phyloP scores from a whole-genome alignment of 2,329 filamentous ascomycete species.

The Pseudogymnoascus sp. region DNA sequence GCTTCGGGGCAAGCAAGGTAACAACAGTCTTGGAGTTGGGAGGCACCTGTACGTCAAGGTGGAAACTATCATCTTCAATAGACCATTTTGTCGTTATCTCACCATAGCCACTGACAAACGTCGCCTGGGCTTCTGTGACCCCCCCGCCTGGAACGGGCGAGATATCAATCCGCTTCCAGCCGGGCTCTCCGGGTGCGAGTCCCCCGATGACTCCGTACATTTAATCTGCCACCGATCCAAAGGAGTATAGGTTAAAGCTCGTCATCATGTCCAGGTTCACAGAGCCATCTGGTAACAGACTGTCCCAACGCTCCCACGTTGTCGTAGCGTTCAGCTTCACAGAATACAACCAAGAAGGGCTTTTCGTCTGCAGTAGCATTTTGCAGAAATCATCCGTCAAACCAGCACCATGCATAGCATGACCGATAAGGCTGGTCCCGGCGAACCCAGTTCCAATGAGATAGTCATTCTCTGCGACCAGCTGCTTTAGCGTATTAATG shows the following conservation, averaged over 20 bases:
- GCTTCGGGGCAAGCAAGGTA: neutral
- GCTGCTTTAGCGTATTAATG: constrained; percentile 11
- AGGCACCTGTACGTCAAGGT: constrained; percentile 19
- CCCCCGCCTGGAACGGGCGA: neutral
- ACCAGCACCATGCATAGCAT: neutral
- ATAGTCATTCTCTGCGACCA: neutral
- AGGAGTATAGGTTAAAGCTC: constrained; percentile 32
- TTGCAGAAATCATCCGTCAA: constrained; percentile 20
- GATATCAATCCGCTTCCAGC: constrained; percentile 21
- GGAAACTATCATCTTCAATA: neutral
- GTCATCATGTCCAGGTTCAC: constrained; percentile 33
- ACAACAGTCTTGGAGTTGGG: constrained; percentile 22
- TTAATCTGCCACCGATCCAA: constrained; percentile 32
- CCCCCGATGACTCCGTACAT: constrained; percentile 30
- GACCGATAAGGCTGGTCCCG: constrained; percentile 18
- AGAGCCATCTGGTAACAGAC: constrained; percentile 25
- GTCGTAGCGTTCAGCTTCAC: constrained; percentile 31
- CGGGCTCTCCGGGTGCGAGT: constrained; percentile 22
- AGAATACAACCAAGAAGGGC: constrained; percentile 27
- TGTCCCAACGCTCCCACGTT: constrained; percentile 33
- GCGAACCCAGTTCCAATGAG: constrained; percentile 19
- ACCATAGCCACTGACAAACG: neutral
- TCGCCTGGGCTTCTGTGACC: neutral
- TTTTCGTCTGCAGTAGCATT: constrained; percentile 28
- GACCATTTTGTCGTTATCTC: neutral